Base-by-base conservation (phyloP, 352 stramenopile genomes). In the Globisporangium abappressorium region DNA sequence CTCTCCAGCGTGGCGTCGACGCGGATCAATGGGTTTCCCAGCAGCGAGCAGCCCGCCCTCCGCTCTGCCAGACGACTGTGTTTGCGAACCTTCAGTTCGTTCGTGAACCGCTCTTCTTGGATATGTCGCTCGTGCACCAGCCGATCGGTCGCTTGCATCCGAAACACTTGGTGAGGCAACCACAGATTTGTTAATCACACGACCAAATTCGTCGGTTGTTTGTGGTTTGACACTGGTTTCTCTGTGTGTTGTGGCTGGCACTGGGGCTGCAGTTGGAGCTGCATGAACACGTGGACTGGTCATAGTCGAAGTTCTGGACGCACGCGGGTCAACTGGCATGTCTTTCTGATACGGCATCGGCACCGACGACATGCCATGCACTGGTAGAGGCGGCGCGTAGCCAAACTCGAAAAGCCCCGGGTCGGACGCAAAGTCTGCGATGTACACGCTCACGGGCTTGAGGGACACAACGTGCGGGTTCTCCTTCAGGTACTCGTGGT, bases 401-500 rank as follows among this genome's bases (percentile, higher is more conserved):
- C 87, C 87, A 56, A 79, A 92, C 20, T 66, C 73, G 58, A 89
- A 95, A 3, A 92, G 71, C 5, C 85, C 79, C 4, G 68, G 66
- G 9, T 91, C 84, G 12, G 67, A 68, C 15, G 69, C 76, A 57
- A 76, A 76, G 54, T 90, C 80, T 1, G 68, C 78, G 12, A 88
- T 66, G 49, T 80, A 82, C n/a, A 63, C 58, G 18, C 74, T 76
- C 22, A 91, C 81, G 12, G 73, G 76, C 60, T 84, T 74, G 34
- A 95, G 70, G 12, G 68, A 69, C 0, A 69, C 62, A 15, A 95
- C 49, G 54, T 84, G 75, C 8, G 85, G 87, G 58, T 95, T 91
- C 34, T 95, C 87, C 51, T 84, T 78, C 22, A 88, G 69, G 47
- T 95, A 95, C 57, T 92, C 84, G 28, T 79, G 74, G 57, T 83